phyloP scores from a whole-genome alignment of 441 rosid species.

The Pelargonium hybrid region DNA sequence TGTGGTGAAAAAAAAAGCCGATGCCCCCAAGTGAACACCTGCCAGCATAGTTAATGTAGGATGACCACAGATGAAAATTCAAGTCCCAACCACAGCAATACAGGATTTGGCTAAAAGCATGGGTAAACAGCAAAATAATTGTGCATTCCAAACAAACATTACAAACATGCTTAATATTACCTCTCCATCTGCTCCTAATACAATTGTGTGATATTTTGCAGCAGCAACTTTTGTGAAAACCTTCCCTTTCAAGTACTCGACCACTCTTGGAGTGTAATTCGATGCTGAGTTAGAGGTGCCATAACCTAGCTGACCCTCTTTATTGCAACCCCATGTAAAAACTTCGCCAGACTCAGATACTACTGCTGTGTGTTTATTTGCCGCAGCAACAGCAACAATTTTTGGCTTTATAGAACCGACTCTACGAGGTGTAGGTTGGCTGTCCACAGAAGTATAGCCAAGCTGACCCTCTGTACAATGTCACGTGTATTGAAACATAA shows the following conservation, averaged over 20 bases:
- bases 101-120: neutral
- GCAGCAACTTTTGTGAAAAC: conserved; percentile 49
- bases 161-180: conserved; percentile 25
- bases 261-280: conserved; percentile 82
- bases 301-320: conserved; percentile 98
- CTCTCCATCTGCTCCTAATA: conserved; percentile 81
- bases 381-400: conserved; percentile 89
- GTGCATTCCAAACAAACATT: neutral
- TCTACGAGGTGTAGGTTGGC: conserved; percentile 94
- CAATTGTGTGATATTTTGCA: conserved; percentile 89
- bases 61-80: neutral
- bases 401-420: conserved; percentile 63
- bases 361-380: conserved; percentile 92
- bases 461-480: conserved; percentile 87
- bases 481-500: conserved; percentile 17
- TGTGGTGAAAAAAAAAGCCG: no score
- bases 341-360: conserved; percentile 91
- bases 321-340: conserved; percentile 96
- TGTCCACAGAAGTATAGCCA: conserved; percentile 89
- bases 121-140: conserved; percentile 10
- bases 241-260: conserved; percentile 87
- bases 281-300: conserved; percentile 98
- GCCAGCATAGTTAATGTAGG: conserved; percentile 6
- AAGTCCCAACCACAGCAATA: neutral
- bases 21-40: conserved; percentile 98